phyloP scores from a whole-genome alignment of 306 rosid species.

The Cajanus cajan region DNA sequence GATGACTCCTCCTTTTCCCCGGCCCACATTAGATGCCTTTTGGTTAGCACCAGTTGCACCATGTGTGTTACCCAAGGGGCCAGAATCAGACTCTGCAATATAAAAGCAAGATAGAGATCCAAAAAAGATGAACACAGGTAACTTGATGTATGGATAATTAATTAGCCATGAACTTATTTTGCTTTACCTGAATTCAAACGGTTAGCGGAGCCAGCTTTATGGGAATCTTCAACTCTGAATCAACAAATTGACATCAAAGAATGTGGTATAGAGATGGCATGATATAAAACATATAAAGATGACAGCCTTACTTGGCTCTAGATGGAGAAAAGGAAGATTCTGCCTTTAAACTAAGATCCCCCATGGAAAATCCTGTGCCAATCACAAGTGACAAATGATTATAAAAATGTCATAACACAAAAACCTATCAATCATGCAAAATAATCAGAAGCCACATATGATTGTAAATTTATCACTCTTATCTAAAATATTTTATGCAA shows the following conservation, averaged over 20 bases:
- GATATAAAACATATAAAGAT: constrained; percentile 23
- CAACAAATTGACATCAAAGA: constrained; percentile 30
- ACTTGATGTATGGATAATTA: background rate
- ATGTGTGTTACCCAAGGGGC: constrained; percentile 40
- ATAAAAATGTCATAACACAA: background rate
- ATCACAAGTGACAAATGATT: constrained; percentile 27
- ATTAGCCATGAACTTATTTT: constrained; percentile 11
- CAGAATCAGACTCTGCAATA: constrained; percentile 60
- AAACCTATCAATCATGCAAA: constrained; percentile 10
- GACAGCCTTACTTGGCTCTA: constrained; percentile 73
- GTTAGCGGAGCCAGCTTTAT: constrained; percentile 62
- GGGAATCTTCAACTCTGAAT: constrained; percentile 80
- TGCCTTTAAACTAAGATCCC: constrained; percentile 74
- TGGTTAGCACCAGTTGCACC: constrained; percentile 53
- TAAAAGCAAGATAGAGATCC: constrained; percentile 28
- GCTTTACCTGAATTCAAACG: constrained; percentile 66
- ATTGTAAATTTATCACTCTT: constrained; percentile 13
- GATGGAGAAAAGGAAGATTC: constrained; percentile 81
- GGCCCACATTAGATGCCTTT: constrained; percentile 61
- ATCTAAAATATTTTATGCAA: constrained; percentile 17
- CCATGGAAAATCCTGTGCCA: constrained; percentile 63
- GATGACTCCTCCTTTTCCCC: constrained; percentile 62
- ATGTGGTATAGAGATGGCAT: constrained; percentile 19
- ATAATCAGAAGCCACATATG: constrained; percentile 25
- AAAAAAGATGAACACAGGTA: constrained; percentile 19